Evolutionary conservation across 257 asterid genomes (phyloP).

Genomic region (Oldenlandia corymbosa): DNA sequence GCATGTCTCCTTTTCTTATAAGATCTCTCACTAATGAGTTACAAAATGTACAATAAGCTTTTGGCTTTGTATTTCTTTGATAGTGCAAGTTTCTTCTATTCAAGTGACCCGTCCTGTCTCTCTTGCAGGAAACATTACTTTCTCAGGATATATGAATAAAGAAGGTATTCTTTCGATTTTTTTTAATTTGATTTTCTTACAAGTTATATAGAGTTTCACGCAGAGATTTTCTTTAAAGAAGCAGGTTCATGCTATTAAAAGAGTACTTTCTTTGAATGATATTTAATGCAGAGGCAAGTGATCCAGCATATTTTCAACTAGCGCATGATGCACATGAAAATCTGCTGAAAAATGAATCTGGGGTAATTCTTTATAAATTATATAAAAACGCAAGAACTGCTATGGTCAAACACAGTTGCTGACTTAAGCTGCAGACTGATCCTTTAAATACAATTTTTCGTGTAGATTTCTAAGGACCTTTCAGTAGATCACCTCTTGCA

Average conservation of each 20-base stretch:
- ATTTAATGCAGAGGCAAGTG: constrained; percentile 38
- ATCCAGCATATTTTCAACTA: constrained; percentile 67
- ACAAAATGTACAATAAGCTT: background rate
- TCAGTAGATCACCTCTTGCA: constrained; percentile 46
- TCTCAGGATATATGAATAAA: constrained; percentile 38
- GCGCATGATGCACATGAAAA: constrained; percentile 53
- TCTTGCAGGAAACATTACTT: constrained; percentile 55
- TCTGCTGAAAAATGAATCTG: constrained; percentile 40
- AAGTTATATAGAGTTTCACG: background rate
- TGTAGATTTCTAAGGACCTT: constrained; percentile 47
- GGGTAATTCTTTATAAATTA: constrained; percentile 36
- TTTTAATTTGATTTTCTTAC: background rate
- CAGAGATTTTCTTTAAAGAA: background rate
- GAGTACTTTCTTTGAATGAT: background rate
- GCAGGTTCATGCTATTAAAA: background rate
- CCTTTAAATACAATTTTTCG: background rate
- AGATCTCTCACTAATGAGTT: background rate
- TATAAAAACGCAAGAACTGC: constrained; percentile 12
- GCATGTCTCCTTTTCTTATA: background rate
- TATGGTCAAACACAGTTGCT: background rate
- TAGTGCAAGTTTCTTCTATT: constrained; percentile 20
- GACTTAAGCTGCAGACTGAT: background rate
- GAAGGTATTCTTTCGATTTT: constrained; percentile 42
- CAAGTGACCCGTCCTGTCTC: constrained; percentile 2
- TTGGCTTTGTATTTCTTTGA: background rate